phyloP scores from a whole-genome alignment of 352 stramenopile genomes.

The Peronospora destructor region DNA sequence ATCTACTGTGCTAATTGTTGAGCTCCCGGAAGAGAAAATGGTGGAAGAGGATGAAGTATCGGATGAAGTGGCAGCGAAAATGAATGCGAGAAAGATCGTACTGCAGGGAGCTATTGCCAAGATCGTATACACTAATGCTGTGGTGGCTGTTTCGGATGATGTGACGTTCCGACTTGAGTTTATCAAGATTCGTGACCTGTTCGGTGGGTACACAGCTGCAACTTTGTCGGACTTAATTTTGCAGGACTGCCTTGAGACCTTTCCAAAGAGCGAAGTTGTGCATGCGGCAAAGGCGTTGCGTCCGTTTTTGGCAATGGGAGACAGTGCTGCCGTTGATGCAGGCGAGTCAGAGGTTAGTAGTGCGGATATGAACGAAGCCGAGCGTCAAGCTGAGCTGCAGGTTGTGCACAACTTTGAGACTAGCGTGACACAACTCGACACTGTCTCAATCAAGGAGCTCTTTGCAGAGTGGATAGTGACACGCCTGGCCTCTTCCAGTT shows the following conservation, averaged over 20 bases:
- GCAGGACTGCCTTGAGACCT: constrained; percentile 48
- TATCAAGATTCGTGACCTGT: constrained; percentile 70
- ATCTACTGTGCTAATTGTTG: constrained; percentile 48
- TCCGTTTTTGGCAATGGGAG: constrained; percentile 28
- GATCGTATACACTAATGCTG: constrained; percentile 74
- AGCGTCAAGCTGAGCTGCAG: constrained; percentile 37
- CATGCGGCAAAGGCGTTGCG: constrained; percentile 50
- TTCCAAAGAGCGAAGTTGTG: constrained; percentile 48
- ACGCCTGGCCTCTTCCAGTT: constrained; percentile 36
- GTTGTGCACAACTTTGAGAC: constrained; percentile 52
- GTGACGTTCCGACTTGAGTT: constrained; percentile 72
- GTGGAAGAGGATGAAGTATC: constrained; percentile 26
- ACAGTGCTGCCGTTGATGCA: constrained; percentile 4
- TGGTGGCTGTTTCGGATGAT: constrained; percentile 49
- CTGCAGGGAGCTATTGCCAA: constrained; percentile 78
- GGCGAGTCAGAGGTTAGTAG: constrained; percentile 16
- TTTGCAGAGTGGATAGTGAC: constrained; percentile 62
- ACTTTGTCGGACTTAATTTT: constrained; percentile 70
- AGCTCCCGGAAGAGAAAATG: constrained; percentile 50
- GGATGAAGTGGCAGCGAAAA: constrained; percentile 39
- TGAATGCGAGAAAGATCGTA: constrained; percentile 58
- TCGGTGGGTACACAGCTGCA: constrained; percentile 46
- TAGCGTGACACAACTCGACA: constrained; percentile 41
- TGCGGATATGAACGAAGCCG: constrained; percentile 27
- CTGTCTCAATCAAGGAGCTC: constrained; percentile 47